Conservation (phyloP, 495 filamentous ascomycete species). For the Lichina pygmaea region DNA sequence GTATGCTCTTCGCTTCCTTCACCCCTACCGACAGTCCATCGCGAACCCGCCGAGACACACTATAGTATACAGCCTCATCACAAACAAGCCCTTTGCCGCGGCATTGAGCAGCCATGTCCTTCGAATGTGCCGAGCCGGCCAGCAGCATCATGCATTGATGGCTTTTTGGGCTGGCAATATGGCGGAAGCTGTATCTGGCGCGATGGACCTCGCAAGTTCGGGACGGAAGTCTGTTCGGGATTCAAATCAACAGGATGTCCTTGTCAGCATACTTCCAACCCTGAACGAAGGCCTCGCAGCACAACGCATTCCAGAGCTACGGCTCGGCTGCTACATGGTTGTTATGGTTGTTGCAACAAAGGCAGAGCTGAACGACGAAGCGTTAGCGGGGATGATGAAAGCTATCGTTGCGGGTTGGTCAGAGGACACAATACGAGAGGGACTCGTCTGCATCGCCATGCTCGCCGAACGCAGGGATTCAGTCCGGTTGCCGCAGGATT, state of each 20-base stretch:
- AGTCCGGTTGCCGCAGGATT: constrained; percentile 30
- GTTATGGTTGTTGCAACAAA: constrained; percentile 63
- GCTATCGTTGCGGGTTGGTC: constrained; percentile 53
- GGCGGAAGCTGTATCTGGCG: constrained; percentile 54
- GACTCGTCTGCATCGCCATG: constrained; percentile 56
- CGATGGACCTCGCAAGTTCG: constrained; percentile 47
- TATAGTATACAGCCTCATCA: constrained; percentile 52
- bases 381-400: constrained; percentile 62
- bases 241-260: constrained; percentile 50
- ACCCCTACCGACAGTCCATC: constrained; percentile 53
- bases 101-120: constrained; percentile 50
- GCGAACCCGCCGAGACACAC: constrained; percentile 49
- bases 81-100: constrained; percentile 40
- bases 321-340: constrained; percentile 75
- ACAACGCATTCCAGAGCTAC: constrained; percentile 43
- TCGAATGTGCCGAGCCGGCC: constrained; percentile 31
- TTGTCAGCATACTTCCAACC: constrained; percentile 45
- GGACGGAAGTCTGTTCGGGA: constrained; percentile 38
- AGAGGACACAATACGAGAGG: constrained; percentile 36
- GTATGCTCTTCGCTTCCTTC: constrained; percentile 52
- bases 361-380: constrained; percentile 40
- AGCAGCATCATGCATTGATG: constrained; percentile 47
- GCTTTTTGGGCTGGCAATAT: constrained; percentile 71
- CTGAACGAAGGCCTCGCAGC: constrained; percentile 49
- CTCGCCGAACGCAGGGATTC: constrained; percentile 46